Evolutionary conservation across 768 basidiomycete genomes (phyloP).

Genomic region (Coprinopsis cinerea): DNA sequence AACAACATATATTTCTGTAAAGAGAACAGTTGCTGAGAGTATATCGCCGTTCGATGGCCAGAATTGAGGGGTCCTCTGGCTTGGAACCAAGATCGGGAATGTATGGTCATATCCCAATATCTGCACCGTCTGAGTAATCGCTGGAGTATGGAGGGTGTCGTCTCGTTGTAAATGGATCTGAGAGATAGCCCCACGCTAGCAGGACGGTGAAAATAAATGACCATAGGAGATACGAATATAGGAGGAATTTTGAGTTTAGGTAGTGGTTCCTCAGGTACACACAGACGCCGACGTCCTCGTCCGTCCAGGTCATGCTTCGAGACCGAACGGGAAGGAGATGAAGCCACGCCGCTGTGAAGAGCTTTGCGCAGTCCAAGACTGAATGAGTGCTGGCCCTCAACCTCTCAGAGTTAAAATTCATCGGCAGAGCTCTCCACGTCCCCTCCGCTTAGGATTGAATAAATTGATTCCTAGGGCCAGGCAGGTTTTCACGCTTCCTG

Average conservation of each 20-base stretch:
- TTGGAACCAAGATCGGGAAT: background rate
- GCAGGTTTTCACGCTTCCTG: background rate
- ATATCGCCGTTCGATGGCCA: slow-evolving; percentile 64
- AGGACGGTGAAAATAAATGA: background rate
- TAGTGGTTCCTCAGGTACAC: background rate
- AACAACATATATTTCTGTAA: slow-evolving; percentile 37
- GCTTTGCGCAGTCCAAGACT: background rate
- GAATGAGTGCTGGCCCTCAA: background rate
- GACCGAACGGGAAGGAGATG: background rate
- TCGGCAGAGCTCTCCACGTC: background rate
- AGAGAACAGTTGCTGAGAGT: slow-evolving; percentile 40
- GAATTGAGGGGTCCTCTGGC: slow-evolving; percentile 15
- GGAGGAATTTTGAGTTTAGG: background rate
- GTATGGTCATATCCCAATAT: background rate
- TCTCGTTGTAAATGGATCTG: background rate
- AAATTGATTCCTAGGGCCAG: background rate
- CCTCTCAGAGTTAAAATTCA: background rate
- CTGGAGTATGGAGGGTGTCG: background rate
- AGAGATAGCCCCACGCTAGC: background rate
- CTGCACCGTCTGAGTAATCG: background rate
- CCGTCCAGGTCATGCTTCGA: background rate
- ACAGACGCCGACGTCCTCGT: background rate
- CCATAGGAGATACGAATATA: background rate
- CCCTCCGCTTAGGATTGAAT: background rate
- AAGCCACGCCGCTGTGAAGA: background rate